Evolutionary conservation across 2,329 filamentous ascomycete species (phyloP).

Genomic region (Elsinoe perseae): DNA sequence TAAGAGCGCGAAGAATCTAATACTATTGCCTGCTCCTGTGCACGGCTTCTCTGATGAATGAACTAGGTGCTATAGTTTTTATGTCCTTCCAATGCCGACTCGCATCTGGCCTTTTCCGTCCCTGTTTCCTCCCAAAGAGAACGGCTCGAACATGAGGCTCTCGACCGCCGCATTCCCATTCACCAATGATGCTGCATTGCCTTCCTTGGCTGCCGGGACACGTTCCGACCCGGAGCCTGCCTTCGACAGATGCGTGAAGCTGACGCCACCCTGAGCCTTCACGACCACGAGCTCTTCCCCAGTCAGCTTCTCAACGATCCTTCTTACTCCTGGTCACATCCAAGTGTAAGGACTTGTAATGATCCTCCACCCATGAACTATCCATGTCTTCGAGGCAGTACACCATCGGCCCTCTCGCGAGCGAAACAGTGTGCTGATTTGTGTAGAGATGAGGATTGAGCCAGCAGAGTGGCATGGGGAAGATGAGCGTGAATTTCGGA

Average conservation of each 20-base stretch:
- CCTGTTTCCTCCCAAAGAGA: slow-evolving; percentile 49
- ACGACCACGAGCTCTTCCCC: slow-evolving; percentile 26
- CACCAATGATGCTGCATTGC: slow-evolving; percentile 19
- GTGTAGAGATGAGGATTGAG: slow-evolving; percentile 50
- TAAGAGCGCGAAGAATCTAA: no score
- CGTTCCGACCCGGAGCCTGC: neutral
- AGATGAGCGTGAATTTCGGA: slow-evolving; percentile 38
- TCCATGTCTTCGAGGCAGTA: slow-evolving; percentile 56
- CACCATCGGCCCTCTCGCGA: slow-evolving; percentile 51
- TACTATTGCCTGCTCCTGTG: neutral
- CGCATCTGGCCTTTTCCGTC: slow-evolving; percentile 49
- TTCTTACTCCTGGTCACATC: slow-evolving; percentile 18
- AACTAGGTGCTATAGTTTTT: no score
- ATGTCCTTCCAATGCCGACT: slow-evolving; percentile 29
- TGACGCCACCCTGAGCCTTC: neutral
- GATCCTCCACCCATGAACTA: slow-evolving; percentile 48
- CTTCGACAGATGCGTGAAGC: neutral
- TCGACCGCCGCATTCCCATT: slow-evolving; percentile 22
- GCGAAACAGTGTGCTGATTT: slow-evolving; percentile 46
- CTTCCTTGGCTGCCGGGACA: neutral
- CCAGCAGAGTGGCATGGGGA: slow-evolving; percentile 43
- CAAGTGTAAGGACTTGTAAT: slow-evolving; percentile 43
- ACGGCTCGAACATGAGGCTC: slow-evolving; percentile 45
- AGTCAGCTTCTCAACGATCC: slow-evolving; percentile 20
- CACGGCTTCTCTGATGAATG: no score